Evolutionary conservation across 495 filamentous ascomycete genomes (phyloP), one percentile per base, ranked within the genome.

Genomic region (Aspergillus avenaceus): DNA sequence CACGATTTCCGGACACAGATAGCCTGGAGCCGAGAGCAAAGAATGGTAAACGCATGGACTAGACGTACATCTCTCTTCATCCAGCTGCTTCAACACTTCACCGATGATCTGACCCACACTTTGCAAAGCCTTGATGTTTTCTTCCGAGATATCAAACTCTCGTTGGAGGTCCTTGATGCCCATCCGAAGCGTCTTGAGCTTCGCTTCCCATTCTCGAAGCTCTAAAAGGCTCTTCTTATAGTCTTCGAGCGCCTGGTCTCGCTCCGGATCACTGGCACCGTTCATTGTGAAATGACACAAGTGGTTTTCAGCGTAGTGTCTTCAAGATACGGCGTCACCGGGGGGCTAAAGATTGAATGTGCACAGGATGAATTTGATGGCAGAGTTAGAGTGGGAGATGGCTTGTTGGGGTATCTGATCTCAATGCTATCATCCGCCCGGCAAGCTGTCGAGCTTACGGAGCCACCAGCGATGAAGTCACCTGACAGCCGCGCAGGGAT

Each of bases 61-160:
- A 47, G 31, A 56, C 56, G 42, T 73, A 97, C 93, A 99, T 88
- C 93, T 79, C 77, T 99, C 93, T 56, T 99, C 93, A 65, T 99
- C 93, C 28, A 99, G 81, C 73, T 99, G 93, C 74, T 99, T 99
- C 58, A 99, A 73, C 53, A 99, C 93, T 69, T 99, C 93, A 52
- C 93, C 93, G 69, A 99, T 97, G 69, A 99, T 99, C 72, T 99
- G 93, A 28, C 93, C 93, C 26, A 99, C 93, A 72, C 95, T 97
- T 77, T 99, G 93, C 59, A 99, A 71, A 55, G 93, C 93, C 77
- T 99, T 99, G 78, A 99, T 97, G 75, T 97, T 97, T 54, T 99
- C 95, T 70, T 99, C 93, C 22, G 93, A 97, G 46, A 91, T 83
- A 67, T 97, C 91, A 59, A 91, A 97, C 52, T 97, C 91, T 54